A percentile compares a stretch with the other conserved stretches of the same genome.
These are phyloP conservation scores for Saccharomycopsis synnaedendra DNA, from an alignment of 805 yeast genomes.

Conservation along the genomic window DNA sequence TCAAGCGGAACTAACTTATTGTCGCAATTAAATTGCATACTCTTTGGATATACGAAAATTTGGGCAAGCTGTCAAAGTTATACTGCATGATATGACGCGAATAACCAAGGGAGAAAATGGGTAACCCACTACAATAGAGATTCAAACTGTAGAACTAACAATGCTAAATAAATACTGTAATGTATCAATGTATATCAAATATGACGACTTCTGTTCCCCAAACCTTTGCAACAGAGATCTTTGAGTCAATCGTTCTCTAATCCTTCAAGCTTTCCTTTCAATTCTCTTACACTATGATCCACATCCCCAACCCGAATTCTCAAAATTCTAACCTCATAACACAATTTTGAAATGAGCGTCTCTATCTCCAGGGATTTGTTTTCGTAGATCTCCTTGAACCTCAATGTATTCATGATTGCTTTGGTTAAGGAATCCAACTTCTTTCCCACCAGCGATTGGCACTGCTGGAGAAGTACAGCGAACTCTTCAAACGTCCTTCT, in stretches of 20 bases:
- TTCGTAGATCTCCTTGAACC: conserved; percentile 19
- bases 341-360: conserved; percentile 45
- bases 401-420: conserved; percentile 2
- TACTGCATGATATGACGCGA: too few relatives aligned
- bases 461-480: conserved; percentile 1
- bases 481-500: conserved; percentile 2
- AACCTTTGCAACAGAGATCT: too few relatives aligned
- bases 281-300: conserved; percentile 34
- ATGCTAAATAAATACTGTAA: too few relatives aligned
- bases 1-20: too few relatives aligned
- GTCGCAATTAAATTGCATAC: too few relatives aligned
- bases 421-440: conserved; percentile 8
- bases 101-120: too few relatives aligned
- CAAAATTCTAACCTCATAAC: conserved; percentile 53
- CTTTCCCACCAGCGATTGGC: not conserved
- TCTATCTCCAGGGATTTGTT: conserved; percentile 37
- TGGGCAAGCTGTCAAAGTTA: too few relatives aligned
- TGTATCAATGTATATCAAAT: too few relatives aligned
- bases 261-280: conserved; percentile 7
- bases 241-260: conserved; percentile 1
- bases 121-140: too few relatives aligned
- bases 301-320: conserved; percentile 55
- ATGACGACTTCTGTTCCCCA: too few relatives aligned
- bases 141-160: too few relatives aligned
- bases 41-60: too few relatives aligned